Evolutionary conservation across 805 yeast species (phyloP).

Genomic region (Metschnikowia matae): DNA sequence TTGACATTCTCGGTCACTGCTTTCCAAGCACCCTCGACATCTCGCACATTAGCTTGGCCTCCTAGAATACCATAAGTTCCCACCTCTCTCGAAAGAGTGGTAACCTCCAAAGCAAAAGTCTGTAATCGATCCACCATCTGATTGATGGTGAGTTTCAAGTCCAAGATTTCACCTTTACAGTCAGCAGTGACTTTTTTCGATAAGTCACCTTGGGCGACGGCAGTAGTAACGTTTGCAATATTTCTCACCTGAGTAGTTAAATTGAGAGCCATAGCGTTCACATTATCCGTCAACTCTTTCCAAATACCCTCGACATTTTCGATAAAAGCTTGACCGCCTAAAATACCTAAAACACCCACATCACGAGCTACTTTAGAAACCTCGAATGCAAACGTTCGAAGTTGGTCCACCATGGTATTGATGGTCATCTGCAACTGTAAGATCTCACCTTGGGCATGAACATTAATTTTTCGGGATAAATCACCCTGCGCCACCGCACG

Average conservation of each 20-base stretch:
- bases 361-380: conserved; percentile 85
- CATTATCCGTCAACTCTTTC: conserved; percentile 82
- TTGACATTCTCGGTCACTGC: conserved; percentile 47
- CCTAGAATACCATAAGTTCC: conserved; percentile 47
- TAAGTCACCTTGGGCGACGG: conserved; percentile 80
- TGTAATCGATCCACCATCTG: conserved; percentile 51
- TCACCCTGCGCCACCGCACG: conserved; percentile 88
- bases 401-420: conserved; percentile 84
- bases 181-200: conserved; percentile 83
- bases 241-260: conserved; percentile 85
- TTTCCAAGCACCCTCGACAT: conserved; percentile 50
- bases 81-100: conserved; percentile 45
- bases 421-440: conserved; percentile 80
- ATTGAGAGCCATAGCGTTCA: conserved; percentile 86
- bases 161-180: conserved; percentile 52
- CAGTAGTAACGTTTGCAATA: conserved; percentile 83
- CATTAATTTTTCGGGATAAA: conserved; percentile 75
- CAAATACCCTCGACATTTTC: conserved; percentile 81
- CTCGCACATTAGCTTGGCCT: conserved; percentile 50
- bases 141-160: conserved; percentile 45
- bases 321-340: conserved; percentile 84
- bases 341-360: conserved; percentile 83
- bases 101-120: conserved; percentile 44
- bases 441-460: conserved; percentile 89
- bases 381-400: conserved; percentile 78